Evolutionary conservation across 1,139 yeast genomes (phyloP).

Genomic region (Pichia sp.): DNA sequence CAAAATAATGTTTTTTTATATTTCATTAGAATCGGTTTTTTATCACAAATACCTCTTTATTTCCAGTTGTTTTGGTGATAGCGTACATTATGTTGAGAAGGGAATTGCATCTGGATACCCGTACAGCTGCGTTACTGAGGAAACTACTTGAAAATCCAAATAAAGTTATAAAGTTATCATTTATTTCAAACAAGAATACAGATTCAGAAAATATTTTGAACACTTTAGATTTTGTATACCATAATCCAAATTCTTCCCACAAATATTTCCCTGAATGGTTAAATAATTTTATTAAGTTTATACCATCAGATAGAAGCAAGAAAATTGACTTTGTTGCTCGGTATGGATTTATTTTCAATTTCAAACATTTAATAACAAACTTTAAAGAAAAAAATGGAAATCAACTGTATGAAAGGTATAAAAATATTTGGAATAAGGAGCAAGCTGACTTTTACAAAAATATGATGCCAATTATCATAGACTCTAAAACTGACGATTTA

Average conservation of each 20-base stretch:
- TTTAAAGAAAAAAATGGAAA: not conserved
- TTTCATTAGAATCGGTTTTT: not conserved
- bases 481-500: not conserved
- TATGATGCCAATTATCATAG: not conserved
- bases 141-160: not conserved
- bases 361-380: slow-evolving; percentile 1
- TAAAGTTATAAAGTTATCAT: not conserved
- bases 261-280: slow-evolving; percentile 1
- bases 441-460: not conserved
- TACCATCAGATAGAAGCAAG: not conserved
- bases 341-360: slow-evolving; percentile 1
- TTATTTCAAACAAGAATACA: not conserved
- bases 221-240: slow-evolving; percentile 3
- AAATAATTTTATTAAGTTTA: not conserved
- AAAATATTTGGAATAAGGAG: not conserved
- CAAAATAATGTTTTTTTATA: not conserved
- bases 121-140: not conserved
- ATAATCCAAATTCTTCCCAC: not conserved
- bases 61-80: not conserved
- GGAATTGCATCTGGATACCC: not conserved
- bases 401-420: not conserved
- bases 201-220: not conserved
- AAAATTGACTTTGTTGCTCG: slow-evolving; percentile 1
- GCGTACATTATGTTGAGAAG: not conserved
- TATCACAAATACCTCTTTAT: not conserved